Evolutionary conservation across 2,329 filamentous ascomycete genomes (phyloP).

Genomic region (Uncinocarpus reesii): DNA sequence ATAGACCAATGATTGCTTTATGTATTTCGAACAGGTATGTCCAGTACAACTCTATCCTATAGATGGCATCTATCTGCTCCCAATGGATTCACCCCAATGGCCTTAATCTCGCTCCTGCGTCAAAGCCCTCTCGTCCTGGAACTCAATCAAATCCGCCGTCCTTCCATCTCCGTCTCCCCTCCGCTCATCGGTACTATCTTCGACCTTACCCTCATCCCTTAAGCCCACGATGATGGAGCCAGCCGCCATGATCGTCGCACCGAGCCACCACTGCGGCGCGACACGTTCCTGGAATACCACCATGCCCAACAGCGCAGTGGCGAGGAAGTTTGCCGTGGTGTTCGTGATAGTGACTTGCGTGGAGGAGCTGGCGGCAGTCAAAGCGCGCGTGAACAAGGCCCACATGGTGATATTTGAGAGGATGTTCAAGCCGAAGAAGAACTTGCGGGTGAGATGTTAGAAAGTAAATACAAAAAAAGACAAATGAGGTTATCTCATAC

Average conservation of each 20-base stretch:
- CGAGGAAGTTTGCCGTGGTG: conserved; percentile 53
- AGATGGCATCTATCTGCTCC: not conserved
- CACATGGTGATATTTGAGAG: conserved; percentile 56
- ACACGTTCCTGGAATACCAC: conserved; percentile 49
- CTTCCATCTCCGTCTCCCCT: conserved; percentile 7
- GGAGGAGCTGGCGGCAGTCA: conserved; percentile 50
- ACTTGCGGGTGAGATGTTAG: conserved; percentile 25
- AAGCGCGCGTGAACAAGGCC: conserved; percentile 53
- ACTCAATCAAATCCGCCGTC: conserved; percentile 10
- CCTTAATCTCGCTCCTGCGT: not conserved
- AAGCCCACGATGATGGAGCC: conserved; percentile 55
- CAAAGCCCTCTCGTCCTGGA: conserved; percentile 5
- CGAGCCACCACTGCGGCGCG: conserved; percentile 51
- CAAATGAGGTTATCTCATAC: conserved; percentile 34
- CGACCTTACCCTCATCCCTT: conserved; percentile 38
- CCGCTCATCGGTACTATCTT: conserved; percentile 8
- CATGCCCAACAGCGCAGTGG: conserved; percentile 50
- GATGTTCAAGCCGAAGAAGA: conserved; percentile 52
- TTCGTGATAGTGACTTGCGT: conserved; percentile 56
- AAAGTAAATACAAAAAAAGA: not conserved
- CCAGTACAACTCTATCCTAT: not conserved
- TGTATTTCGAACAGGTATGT: not conserved
- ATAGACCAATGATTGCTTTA: not conserved
- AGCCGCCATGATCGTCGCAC: conserved; percentile 48
- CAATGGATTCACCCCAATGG: not conserved